Evolutionary conservation across 495 filamentous ascomycete genomes (phyloP).

Genomic region (Hyaloscypha variabilis): DNA sequence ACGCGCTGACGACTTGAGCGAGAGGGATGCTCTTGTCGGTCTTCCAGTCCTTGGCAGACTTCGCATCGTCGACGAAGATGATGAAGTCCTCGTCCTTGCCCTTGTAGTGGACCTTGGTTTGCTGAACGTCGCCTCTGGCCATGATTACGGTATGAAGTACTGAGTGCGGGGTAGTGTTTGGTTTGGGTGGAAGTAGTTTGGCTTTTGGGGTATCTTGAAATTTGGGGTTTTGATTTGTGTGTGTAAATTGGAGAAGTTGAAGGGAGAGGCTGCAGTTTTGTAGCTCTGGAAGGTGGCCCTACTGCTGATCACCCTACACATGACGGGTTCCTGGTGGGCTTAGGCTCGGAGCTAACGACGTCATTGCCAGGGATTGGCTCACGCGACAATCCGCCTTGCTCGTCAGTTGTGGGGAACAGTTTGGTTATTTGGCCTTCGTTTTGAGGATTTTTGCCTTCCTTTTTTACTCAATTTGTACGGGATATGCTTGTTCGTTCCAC

Average conservation of each 20-base stretch:
- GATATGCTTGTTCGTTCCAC: constrained; percentile 14
- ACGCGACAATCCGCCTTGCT: constrained; percentile 18
- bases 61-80: constrained; percentile 78
- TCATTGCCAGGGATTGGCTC: constrained; percentile 27
- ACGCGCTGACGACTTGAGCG: constrained; percentile 82
- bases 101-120: constrained; percentile 88
- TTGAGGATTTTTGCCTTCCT: constrained; percentile 2
- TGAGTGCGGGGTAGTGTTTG: constrained; percentile 11
- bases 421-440: not conserved
- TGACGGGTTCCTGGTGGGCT: constrained; percentile 23
- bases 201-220: constrained; percentile 4
- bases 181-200: constrained; percentile 2
- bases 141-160: constrained; percentile 48
- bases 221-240: constrained; percentile 5
- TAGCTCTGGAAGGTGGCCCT: constrained; percentile 19
- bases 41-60: constrained; percentile 80
- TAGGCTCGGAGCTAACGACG: constrained; percentile 16
- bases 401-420: not conserved
- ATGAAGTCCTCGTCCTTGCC: constrained; percentile 88
- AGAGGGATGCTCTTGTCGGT: constrained; percentile 77
- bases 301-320: not conserved
- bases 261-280: constrained; percentile 24
- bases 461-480: constrained; percentile 2
- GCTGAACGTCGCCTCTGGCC: constrained; percentile 74
- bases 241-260: constrained; percentile 7